phyloP scores from a whole-genome alignment of 1,139 yeast species.

The Barnettozyma hawaiiensis region DNA sequence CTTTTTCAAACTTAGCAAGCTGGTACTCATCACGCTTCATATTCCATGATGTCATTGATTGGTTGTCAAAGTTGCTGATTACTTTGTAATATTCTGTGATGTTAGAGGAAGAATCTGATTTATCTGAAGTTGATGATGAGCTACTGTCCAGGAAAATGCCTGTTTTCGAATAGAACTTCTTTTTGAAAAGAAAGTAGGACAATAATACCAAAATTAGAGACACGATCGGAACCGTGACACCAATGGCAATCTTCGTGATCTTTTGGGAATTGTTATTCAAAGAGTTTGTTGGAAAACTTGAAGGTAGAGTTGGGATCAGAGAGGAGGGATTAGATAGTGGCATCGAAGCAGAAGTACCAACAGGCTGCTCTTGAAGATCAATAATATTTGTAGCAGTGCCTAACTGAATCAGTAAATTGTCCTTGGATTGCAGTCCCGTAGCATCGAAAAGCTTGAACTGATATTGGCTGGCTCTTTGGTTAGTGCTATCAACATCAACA shows the following conservation, averaged over 20 bases:
- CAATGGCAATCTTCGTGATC: slow-evolving; percentile 9
- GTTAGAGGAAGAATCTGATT: slow-evolving; percentile 11
- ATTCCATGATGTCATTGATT: slow-evolving; percentile 23
- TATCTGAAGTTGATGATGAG: slow-evolving; percentile 7
- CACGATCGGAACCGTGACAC: slow-evolving; percentile 14
- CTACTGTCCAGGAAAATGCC: slow-evolving; percentile 2
- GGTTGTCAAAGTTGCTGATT: slow-evolving; percentile 18
- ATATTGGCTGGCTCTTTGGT: slow-evolving; percentile 18
- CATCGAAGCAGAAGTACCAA: not conserved
- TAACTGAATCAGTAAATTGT: slow-evolving; percentile 1
- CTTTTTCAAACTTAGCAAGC: slow-evolving; percentile 6
- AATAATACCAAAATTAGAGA: slow-evolving; percentile 6
- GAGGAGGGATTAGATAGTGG: no score
- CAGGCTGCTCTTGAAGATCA: not conserved
- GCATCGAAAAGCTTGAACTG: slow-evolving; percentile 28
- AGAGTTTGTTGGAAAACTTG: not conserved
- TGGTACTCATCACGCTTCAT: slow-evolving; percentile 21
- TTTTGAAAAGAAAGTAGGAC: slow-evolving; percentile 12
- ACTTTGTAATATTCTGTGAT: slow-evolving; percentile 16
- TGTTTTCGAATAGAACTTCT: slow-evolving; percentile 5
- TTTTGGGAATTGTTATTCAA: slow-evolving; percentile 1
- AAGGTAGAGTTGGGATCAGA: not conserved
- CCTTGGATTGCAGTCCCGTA: slow-evolving; percentile 22
- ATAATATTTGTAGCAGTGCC: not conserved
- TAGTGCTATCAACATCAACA: slow-evolving; percentile 10